Percentiles rank a stretch among this genome's conserved stretches.
Evolutionary conservation across 2,329 filamentous ascomycete genomes (phyloP).

Genomic region (Trichoderma gracile): DNA sequence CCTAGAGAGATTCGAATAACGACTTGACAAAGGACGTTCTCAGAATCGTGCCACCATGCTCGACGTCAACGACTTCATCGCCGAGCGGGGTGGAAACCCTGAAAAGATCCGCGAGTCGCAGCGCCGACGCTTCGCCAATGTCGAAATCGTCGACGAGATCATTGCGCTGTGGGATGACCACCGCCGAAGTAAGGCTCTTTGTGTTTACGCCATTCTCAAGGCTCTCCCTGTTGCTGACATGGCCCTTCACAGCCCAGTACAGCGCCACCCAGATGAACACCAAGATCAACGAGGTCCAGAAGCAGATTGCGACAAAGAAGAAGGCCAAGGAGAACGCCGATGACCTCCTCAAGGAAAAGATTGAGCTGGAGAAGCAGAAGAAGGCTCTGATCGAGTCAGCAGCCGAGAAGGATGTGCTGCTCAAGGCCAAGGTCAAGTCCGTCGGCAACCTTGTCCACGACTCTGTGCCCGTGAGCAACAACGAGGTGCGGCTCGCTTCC

Average conservation of each 20-base stretch:
- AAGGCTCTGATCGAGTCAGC: slow-evolving; percentile 75
- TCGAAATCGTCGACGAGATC: slow-evolving; percentile 86
- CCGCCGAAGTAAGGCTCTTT: slow-evolving; percentile 60
- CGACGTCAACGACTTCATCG: slow-evolving; percentile 76
- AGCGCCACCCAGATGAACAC: slow-evolving; percentile 76
- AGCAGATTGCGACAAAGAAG: slow-evolving; percentile 88
- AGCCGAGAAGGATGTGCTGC: slow-evolving; percentile 68
- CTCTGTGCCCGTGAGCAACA: slow-evolving; percentile 78
- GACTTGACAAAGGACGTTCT: no score
- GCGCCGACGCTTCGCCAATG: slow-evolving; percentile 74
- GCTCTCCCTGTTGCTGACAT: not conserved
- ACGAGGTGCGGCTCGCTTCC: slow-evolving; percentile 58
- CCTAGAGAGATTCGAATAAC: not conserved
- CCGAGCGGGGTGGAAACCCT: slow-evolving; percentile 86
- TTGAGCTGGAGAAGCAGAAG: slow-evolving; percentile 76
- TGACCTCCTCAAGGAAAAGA: slow-evolving; percentile 77
- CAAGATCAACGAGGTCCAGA: slow-evolving; percentile 85
- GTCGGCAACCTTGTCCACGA: slow-evolving; percentile 78
- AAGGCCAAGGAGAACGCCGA: slow-evolving; percentile 90
- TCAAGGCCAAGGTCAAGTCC: slow-evolving; percentile 76
- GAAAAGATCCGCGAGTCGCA: slow-evolving; percentile 92
- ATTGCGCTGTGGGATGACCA: slow-evolving; percentile 86
- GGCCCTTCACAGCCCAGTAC: slow-evolving; percentile 59
- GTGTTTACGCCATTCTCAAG: slow-evolving; percentile 29
- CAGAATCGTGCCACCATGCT: slow-evolving; percentile 57